phyloP scores from a whole-genome alignment of 2,329 filamentous ascomycete species.

The Ophiostoma sp. region DNA sequence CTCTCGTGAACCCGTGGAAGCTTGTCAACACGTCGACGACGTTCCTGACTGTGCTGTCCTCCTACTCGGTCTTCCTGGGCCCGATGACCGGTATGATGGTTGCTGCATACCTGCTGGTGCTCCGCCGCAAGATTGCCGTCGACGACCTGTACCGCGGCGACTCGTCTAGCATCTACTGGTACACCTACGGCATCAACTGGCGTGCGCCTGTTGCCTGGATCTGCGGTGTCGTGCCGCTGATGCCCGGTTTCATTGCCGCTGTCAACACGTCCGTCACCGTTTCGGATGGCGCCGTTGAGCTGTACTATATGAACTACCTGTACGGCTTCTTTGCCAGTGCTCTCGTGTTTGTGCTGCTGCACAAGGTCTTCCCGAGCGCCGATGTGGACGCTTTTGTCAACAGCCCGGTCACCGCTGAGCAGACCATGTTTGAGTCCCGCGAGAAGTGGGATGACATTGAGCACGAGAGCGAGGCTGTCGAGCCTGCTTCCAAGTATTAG shows the following conservation, averaged over 20 bases:
- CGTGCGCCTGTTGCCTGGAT: slow-evolving; percentile 10
- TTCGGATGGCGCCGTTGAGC: background rate
- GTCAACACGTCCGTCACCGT: background rate
- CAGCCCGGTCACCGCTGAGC: background rate
- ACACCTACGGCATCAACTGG: slow-evolving; percentile 13
- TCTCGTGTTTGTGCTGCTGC: slow-evolving; percentile 4
- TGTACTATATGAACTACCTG: slow-evolving; percentile 12
- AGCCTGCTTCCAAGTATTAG: background rate
- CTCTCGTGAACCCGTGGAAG: slow-evolving; percentile 8
- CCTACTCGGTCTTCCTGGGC: slow-evolving; percentile 12
- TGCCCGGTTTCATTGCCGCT: slow-evolving; percentile 10
- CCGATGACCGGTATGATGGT: slow-evolving; percentile 15
- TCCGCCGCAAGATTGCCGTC: slow-evolving; percentile 10
- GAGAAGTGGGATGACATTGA: slow-evolving; percentile 9
- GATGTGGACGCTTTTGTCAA: background rate
- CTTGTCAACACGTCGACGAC: slow-evolving; percentile 12
- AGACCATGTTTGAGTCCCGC: slow-evolving; percentile 1
- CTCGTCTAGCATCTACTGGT: slow-evolving; percentile 1
- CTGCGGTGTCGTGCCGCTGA: background rate
- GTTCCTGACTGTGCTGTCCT: background rate
- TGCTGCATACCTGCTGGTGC: slow-evolving; percentile 3
- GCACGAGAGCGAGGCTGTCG: background rate
- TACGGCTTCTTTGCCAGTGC: slow-evolving; percentile 11
- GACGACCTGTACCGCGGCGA: slow-evolving; percentile 14
- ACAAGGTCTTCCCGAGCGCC: background rate